These are phyloP conservation scores for Neopestalotiopsis sp. DNA, from an alignment of 2,329 filamentous ascomycete genomes.

Conservation along the genomic window DNA sequence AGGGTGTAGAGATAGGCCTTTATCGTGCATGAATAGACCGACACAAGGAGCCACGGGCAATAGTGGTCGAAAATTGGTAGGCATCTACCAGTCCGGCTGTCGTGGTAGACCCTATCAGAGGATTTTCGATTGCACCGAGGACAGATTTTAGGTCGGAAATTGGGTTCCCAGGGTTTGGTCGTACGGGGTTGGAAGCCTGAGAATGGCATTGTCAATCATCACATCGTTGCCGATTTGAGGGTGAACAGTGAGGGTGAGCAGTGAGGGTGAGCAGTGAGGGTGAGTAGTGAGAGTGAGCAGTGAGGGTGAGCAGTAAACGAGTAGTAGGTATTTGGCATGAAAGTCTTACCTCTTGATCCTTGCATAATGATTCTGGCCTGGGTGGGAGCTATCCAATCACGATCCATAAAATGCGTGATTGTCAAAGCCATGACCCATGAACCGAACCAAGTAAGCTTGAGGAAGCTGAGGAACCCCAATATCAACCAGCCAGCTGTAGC, in stretches of 20 bases:
- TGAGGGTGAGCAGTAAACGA: neutral
- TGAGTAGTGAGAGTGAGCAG: no score
- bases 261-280: no score
- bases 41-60: conserved; percentile 18
- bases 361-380: neutral
- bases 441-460: conserved; percentile 23
- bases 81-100: conserved; percentile 13
- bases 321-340: neutral
- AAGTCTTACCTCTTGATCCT: no score
- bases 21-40: conserved; percentile 25
- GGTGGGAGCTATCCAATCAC: conserved; percentile 19
- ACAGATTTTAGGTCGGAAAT: neutral
- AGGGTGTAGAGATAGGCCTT: conserved; percentile 24
- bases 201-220: neutral
- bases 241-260: neutral
- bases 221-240: neutral
- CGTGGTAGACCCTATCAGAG: conserved; percentile 25
- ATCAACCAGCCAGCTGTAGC: neutral
- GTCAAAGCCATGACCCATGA: conserved; percentile 21
- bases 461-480: neutral
- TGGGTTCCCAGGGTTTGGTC: neutral
- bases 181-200: neutral
- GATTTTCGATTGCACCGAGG: neutral
- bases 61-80: conserved; percentile 25
- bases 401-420: conserved; percentile 22